Conservation (phyloP, 306 rosid species). For the Sphenostylis stenocarpa region DNA sequence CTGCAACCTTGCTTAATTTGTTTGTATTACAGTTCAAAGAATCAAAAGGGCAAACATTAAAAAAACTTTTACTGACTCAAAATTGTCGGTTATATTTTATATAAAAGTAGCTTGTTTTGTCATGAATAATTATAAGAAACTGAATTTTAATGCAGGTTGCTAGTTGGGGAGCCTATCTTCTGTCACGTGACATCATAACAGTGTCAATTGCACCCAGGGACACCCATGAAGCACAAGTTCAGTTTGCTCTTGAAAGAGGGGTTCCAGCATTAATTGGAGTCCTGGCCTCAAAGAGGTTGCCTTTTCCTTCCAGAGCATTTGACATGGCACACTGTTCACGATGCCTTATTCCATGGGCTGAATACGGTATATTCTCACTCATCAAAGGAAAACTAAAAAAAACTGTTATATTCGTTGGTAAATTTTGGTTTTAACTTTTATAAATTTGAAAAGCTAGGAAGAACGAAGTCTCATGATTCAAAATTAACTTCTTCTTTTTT, state of each 20-base stretch:
- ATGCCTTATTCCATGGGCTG: constrained; percentile 78
- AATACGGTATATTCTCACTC: constrained; percentile 35
- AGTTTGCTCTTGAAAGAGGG: constrained; percentile 79
- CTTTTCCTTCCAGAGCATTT: constrained; percentile 76
- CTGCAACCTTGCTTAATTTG: background rate
- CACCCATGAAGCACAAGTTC: constrained; percentile 81
- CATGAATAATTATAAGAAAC: background rate
- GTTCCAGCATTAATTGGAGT: constrained; percentile 76
- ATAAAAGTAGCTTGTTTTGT: background rate
- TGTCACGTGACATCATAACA: constrained; percentile 57
- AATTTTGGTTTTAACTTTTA: background rate
- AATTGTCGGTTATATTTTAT: background rate
- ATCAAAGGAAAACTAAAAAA: too few relatives aligned
- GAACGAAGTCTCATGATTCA: constrained; percentile 5
- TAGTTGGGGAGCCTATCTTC: constrained; percentile 81
- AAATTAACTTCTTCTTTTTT: background rate
- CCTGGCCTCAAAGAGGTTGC: constrained; percentile 67
- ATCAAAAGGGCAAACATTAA: background rate
- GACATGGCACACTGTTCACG: constrained; percentile 93
- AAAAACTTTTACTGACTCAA: background rate
- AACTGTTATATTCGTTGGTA: too few relatives aligned
- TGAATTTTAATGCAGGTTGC: too few relatives aligned
- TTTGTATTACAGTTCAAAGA: background rate
- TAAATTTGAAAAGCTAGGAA: background rate
- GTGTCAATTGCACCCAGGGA: constrained; percentile 78